Evolutionary conservation across 1,139 yeast species (phyloP), one percentile per base, ranked within the genome.

Genomic region (Candida anutae): DNA sequence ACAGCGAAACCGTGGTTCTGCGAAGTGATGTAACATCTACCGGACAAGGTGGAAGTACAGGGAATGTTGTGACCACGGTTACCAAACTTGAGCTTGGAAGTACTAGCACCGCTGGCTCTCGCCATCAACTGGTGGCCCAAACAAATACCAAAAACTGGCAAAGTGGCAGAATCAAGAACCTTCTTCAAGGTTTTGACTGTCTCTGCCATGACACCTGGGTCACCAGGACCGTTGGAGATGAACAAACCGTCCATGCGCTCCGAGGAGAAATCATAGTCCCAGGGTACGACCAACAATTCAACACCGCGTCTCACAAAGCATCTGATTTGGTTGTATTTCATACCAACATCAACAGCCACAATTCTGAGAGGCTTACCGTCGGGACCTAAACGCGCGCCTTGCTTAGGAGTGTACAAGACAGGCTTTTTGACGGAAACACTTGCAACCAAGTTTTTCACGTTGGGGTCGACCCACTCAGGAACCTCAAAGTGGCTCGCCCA

Each of bases 1-100:
- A 90, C 97, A 3, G 97, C 98, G 50, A 88, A 90, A 38, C 98
- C 98, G 54, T 90, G 98, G 62, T 90, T 90, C 65, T 90, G 98
- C 19, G 97, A 88, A 6, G 98, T 90, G 53, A 90, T 90, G 56
- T 90, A 95, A 57, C 97, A 88, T 54, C 78, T 77, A 33, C 97
- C 97, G 14, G 94, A 80, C 32, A 77, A 74, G 38, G 90, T 69
- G 31, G 94, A 84, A 34, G 96, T 85, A 68, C 95, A 88, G 32
- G 98, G 98, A 41, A 90, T 90, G 59, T 90, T 90, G 61, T 90
- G 98, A 15, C 96, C 98, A 62, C 98, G 80, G 72, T 90, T 90
- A 59, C 98, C 98, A 55, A 88, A 90, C 59, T 85, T 88, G 70
- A 90, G 70, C 63, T 90, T 90, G 50, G 82, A 57, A 24, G 97